Percentiles rank a stretch among this genome's conserved stretches.
Evolutionary conservation across 2,329 filamentous ascomycete genomes (phyloP).

Genomic region (Phialophora expanda): DNA sequence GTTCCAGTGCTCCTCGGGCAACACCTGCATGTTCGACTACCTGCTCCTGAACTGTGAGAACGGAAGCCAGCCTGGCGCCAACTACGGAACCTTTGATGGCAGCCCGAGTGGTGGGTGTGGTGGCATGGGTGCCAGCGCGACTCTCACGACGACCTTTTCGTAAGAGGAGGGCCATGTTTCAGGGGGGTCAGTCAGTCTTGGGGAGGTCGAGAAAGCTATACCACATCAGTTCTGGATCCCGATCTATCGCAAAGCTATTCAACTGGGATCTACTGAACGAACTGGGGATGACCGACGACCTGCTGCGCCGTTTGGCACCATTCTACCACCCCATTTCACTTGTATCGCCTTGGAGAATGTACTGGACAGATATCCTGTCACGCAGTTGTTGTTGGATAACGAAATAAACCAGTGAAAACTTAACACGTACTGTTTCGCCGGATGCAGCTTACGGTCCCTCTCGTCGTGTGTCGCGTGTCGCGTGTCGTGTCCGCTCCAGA

Average conservation of each 20-base stretch:
- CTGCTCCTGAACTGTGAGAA: conserved; percentile 38
- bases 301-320: conserved; percentile 17
- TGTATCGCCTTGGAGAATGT: conserved; percentile 7
- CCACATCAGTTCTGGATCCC: not conserved
- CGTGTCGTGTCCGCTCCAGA: not conserved
- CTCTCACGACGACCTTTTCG: conserved; percentile 35
- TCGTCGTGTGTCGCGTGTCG: not conserved
- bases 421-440: not conserved
- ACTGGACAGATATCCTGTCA: not conserved
- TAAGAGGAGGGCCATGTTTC: conserved; percentile 5
- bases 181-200: not conserved
- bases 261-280: not conserved
- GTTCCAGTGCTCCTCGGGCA: conserved; percentile 35
- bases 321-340: conserved; percentile 13
- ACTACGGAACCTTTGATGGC: conserved; percentile 36
- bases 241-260: not conserved
- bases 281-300: not conserved
- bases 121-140: conserved; percentile 37
- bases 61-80: conserved; percentile 37
- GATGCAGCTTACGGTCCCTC: not conserved
- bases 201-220: not conserved
- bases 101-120: conserved; percentile 37
- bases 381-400: not conserved
- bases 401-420: not conserved
- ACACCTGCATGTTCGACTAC: conserved; percentile 35